These are phyloP conservation scores for Cercophora scortea DNA, from an alignment of 495 filamentous ascomycete genomes.

Conservation along the genomic window DNA sequence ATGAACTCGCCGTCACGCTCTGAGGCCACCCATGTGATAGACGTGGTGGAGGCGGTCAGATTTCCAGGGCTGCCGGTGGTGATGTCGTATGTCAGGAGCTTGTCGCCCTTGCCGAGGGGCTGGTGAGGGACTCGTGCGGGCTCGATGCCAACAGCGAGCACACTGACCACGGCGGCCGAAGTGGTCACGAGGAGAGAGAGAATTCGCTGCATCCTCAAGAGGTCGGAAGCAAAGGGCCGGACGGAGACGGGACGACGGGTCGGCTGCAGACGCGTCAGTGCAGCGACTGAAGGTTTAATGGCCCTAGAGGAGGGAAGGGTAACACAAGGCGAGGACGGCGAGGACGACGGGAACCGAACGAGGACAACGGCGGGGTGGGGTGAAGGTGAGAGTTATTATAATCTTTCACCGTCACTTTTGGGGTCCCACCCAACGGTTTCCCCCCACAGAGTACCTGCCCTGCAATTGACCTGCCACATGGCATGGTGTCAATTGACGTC, in stretches of 20 bases:
- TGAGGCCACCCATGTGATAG: slow-evolving; percentile 39
- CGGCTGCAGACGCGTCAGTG: not conserved
- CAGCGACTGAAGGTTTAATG: not conserved
- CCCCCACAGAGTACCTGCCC: not conserved
- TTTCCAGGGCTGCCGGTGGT: slow-evolving; percentile 24
- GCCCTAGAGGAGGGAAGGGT: not conserved
- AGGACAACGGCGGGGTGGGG: too few relatives aligned
- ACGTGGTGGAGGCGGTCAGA: slow-evolving; percentile 20
- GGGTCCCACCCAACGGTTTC: not conserved
- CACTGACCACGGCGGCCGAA: slow-evolving; percentile 7
- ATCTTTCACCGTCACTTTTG: not conserved
- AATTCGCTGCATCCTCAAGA: slow-evolving; percentile 10
- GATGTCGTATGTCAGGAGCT: slow-evolving; percentile 37
- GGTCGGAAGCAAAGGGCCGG: not conserved
- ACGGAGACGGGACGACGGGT: not conserved
- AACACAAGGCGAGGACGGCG: too few relatives aligned
- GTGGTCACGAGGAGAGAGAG: slow-evolving; percentile 5
- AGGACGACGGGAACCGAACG: too few relatives aligned
- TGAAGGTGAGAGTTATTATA: too few relatives aligned
- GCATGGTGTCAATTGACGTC: not conserved
- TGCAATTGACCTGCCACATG: not conserved
- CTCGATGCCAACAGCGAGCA: slow-evolving; percentile 19
- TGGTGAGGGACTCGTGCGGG: slow-evolving; percentile 30
- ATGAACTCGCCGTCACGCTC: slow-evolving; percentile 41
- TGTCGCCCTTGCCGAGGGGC: slow-evolving; percentile 28